Base-by-base conservation (phyloP, 2,329 filamentous ascomycete genomes). In the Torrubiellomyces zombiae region DNA sequence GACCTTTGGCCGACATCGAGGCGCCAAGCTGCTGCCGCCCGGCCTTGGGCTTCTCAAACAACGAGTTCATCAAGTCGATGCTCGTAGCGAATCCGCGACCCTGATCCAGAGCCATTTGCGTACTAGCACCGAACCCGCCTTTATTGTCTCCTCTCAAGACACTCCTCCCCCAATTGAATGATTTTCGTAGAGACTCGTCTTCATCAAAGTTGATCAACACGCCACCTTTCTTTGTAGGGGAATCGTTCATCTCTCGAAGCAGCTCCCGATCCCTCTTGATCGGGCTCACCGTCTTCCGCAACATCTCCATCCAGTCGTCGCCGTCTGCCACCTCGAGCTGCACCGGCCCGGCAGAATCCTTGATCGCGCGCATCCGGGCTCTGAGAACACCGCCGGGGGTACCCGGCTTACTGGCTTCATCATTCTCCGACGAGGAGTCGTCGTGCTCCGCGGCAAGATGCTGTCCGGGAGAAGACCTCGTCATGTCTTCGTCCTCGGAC, bases 31-130 rank as follows among this genome's bases (percentile, higher is more conserved):
- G 66, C 40, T 66, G 58, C 26, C 55, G 51, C 34, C 62, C 62
- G 26, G 60, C 62, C 55, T 67, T 71, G 34, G 72, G 63, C 51
- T 76, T 69, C 47, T 79, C 77, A 51, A 91, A 94, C 28, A 94
- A 59, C 23, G 82, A 92, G 47, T 92, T 86, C 82, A 93, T 94
- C 47, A 94, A 59, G 56, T 94, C 89, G 53, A 95, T 92, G 43
- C 79, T 85, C 12, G 78, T 93, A 12, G 73, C 67, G 50, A 93
- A 86, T 1, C 76, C 75, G 35, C 69, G 68, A 27, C 64, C 60
- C 38, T 68, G 63, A 19, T 53, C 49, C 37, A 44, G 35, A 16
- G 40, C 43, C 28, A 46, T 28, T 28, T 56, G 43, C 20, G 37
- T 40, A 32, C 39, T 43, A 21, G 43, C 40, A 12, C 38, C 36